Evolutionary conservation across 257 asterid species (phyloP).

Genomic region (Fraxinus quadrangulata): DNA sequence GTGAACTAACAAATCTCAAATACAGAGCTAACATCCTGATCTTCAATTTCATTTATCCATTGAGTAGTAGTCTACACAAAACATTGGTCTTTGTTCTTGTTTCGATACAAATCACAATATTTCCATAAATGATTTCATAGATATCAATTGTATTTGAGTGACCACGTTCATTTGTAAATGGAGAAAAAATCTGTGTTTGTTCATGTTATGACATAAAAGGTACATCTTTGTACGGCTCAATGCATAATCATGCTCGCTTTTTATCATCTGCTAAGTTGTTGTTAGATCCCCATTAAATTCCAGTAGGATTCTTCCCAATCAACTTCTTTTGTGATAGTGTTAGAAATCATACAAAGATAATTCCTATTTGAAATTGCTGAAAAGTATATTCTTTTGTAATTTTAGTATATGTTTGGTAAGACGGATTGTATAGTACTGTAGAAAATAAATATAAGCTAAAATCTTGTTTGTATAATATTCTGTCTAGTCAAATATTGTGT

Average conservation of each 20-base stretch:
- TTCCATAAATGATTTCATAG: background rate
- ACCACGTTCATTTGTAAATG: background rate
- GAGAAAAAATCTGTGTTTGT: background rate
- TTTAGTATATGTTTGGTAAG: background rate
- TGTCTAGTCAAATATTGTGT: background rate
- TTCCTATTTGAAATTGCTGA: background rate
- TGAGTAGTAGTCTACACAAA: background rate
- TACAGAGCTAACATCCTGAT: background rate
- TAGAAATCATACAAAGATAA: background rate
- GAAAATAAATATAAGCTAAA: background rate
- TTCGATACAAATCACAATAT: background rate
- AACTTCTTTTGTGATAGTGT: background rate
- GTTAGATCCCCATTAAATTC: background rate
- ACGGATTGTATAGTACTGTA: background rate
- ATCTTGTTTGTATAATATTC: background rate
- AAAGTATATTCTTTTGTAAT: background rate
- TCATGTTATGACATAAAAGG: background rate
- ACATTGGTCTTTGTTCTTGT: background rate
- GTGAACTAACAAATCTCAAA: background rate
- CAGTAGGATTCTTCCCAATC: background rate
- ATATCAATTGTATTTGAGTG: background rate
- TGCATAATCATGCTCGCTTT: background rate
- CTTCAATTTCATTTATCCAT: background rate
- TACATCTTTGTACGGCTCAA: background rate
- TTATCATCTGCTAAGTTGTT: background rate